These are phyloP conservation scores for Eucalyptus cloeziana DNA, from an alignment of 345 rosid genomes.

Conservation along the genomic window DNA sequence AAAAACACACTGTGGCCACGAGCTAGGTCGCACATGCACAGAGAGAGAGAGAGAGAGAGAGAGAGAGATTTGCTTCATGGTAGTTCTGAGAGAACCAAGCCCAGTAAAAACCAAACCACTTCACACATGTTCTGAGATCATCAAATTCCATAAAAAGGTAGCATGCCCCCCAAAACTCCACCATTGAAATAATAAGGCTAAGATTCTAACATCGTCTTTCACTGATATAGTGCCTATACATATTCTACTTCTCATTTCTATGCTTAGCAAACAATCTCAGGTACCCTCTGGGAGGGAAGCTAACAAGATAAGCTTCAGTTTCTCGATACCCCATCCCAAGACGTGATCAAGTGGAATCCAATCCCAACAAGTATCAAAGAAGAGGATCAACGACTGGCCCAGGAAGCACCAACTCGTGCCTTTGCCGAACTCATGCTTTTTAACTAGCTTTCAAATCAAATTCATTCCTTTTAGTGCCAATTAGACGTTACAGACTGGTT, in stretches of 20 bases:
- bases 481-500: background rate
- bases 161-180: background rate
- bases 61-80: background rate
- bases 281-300: background rate
- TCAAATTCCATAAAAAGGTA: background rate
- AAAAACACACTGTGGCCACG: background rate
- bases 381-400: background rate
- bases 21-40: fast-evolving
- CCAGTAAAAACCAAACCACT: background rate
- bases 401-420: background rate
- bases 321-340: background rate
- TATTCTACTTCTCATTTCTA: background rate
- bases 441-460: background rate
- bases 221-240: background rate
- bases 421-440: background rate
- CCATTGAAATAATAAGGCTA: background rate
- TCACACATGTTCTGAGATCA: background rate
- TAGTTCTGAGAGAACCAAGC: background rate
- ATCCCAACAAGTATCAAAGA: background rate
- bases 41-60: background rate
- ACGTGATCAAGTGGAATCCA: background rate
- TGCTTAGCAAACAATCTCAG: background rate
- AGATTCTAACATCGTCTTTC: background rate
- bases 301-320: background rate
- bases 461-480: background rate